phyloP scores from a whole-genome alignment of 129 eudicot species.

The Mikania micrantha region DNA sequence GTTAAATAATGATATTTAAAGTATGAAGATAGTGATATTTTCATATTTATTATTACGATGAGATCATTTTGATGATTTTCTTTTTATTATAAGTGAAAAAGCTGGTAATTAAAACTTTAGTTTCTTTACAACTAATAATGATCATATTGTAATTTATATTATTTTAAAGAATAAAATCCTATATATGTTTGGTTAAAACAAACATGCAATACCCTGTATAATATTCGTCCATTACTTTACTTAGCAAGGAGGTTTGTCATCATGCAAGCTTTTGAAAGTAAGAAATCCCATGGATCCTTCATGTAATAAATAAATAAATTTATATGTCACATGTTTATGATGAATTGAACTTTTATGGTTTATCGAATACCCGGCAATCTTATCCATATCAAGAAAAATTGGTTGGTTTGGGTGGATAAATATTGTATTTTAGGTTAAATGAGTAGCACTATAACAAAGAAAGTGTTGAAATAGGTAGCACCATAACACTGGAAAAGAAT shows the following conservation, averaged over 20 bases:
- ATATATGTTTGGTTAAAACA: slow-evolving; percentile 1
- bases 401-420: too few species aligned
- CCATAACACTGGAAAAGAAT: too few species aligned
- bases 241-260: slow-evolving; percentile 29
- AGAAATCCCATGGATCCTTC: not conserved
- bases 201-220: slow-evolving; percentile 2
- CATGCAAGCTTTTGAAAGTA: slow-evolving; percentile 11
- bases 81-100: not conserved
- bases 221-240: slow-evolving; percentile 20
- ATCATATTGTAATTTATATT: not conserved
- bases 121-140: slow-evolving; percentile 18
- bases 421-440: too few species aligned
- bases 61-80: not conserved
- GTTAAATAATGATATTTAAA: too few species aligned
- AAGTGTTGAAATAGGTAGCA: too few species aligned
- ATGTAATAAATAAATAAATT: not conserved
- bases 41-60: too few species aligned
- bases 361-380: too few species aligned
- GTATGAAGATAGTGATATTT: too few species aligned
- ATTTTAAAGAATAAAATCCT: not conserved
- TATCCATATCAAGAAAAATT: too few species aligned
- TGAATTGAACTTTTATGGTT: too few species aligned
- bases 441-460: too few species aligned
- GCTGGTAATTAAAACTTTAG: not conserved
- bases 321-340: too few species aligned